These are phyloP conservation scores for Cucurbitaria berberidis DNA, from an alignment of 2,329 filamentous ascomycete genomes.

Conservation along the genomic window DNA sequence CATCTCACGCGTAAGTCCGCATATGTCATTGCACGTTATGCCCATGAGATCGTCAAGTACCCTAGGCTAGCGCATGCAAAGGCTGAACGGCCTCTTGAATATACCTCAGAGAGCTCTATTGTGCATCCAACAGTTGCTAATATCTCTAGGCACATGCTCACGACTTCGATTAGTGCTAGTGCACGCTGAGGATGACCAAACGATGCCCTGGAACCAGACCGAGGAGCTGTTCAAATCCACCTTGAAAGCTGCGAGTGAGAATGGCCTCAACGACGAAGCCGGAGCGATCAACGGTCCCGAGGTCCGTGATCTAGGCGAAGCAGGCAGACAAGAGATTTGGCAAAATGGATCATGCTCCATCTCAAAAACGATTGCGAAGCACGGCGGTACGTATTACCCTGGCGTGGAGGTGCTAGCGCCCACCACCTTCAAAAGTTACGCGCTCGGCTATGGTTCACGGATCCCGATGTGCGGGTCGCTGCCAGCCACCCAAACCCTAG, in stretches of 20 bases:
- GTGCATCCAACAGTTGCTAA: conserved; percentile 1
- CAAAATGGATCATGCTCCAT: conserved; percentile 29
- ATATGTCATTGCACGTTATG: neutral
- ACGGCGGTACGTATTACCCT: conserved; percentile 41
- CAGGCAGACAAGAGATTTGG: conserved; percentile 43
- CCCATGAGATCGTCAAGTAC: neutral
- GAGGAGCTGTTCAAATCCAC: conserved; percentile 41
- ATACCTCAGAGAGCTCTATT: neutral
- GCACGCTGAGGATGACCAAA: conserved; percentile 43
- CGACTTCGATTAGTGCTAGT: conserved; percentile 38
- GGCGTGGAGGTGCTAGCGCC: neutral
- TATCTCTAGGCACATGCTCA: conserved; percentile 16
- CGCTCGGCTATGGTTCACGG: neutral
- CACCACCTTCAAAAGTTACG: too few relatives aligned
- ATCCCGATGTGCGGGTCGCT: neutral
- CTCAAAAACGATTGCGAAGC: conserved; percentile 45
- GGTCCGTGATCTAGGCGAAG: conserved; percentile 42
- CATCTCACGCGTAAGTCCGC: conserved; percentile 55
- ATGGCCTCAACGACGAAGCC: conserved; percentile 15
- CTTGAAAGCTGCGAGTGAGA: conserved; percentile 29
- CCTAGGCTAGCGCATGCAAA: neutral
- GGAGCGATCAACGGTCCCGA: conserved; percentile 17
- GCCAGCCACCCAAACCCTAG: neutral
- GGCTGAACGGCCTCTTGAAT: neutral
- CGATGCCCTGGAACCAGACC: conserved; percentile 46